A percentile compares a stretch with the other conserved stretches of the same genome.
Evolutionary conservation across 805 yeast species (phyloP).

Genomic region (Candida ovalis): DNA sequence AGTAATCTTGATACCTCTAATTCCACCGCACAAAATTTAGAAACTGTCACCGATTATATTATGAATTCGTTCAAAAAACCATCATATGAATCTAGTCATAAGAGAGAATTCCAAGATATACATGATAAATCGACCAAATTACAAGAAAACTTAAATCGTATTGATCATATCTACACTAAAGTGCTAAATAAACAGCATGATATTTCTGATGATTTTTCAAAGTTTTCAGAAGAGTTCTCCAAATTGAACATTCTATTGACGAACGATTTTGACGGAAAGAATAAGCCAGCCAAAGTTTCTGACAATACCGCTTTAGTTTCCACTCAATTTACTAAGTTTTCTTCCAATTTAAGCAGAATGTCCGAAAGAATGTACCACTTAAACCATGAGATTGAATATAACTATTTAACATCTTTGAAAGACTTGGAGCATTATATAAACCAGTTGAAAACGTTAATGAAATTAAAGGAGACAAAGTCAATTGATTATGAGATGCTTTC

Average conservation of each 20-base stretch:
- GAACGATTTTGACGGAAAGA: slow-evolving; percentile 32
- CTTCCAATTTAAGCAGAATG: slow-evolving; percentile 37
- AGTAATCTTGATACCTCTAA: slow-evolving; percentile 19
- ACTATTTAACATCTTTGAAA: slow-evolving; percentile 75
- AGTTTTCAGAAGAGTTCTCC: slow-evolving; percentile 64
- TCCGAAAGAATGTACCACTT: slow-evolving; percentile 24
- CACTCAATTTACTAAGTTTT: slow-evolving; percentile 33
- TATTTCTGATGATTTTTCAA: slow-evolving; percentile 67
- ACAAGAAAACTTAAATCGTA: slow-evolving; percentile 74
- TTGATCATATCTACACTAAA: slow-evolving; percentile 74
- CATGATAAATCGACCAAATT: slow-evolving; percentile 78
- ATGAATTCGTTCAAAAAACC: slow-evolving; percentile 91
- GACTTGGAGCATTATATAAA: slow-evolving; percentile 82
- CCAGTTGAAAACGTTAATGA: slow-evolving; percentile 64
- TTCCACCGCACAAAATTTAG: slow-evolving; percentile 38
- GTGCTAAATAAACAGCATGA: slow-evolving; percentile 71
- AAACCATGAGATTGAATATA: slow-evolving; percentile 60
- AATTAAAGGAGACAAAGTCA: slow-evolving; percentile 85
- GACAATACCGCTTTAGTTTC: slow-evolving; percentile 23
- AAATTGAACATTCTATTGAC: slow-evolving; percentile 48
- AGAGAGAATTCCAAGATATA: slow-evolving; percentile 77
- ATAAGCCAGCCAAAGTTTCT: slow-evolving; percentile 19
- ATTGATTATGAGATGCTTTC: slow-evolving; percentile 84
- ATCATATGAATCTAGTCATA: slow-evolving; percentile 47
- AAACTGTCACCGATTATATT: slow-evolving; percentile 83